A percentile compares a stretch with the other conserved stretches of the same genome.
Conservation (phyloP, 352 stramenopile species). For the Phytophthora brassicae region DNA sequence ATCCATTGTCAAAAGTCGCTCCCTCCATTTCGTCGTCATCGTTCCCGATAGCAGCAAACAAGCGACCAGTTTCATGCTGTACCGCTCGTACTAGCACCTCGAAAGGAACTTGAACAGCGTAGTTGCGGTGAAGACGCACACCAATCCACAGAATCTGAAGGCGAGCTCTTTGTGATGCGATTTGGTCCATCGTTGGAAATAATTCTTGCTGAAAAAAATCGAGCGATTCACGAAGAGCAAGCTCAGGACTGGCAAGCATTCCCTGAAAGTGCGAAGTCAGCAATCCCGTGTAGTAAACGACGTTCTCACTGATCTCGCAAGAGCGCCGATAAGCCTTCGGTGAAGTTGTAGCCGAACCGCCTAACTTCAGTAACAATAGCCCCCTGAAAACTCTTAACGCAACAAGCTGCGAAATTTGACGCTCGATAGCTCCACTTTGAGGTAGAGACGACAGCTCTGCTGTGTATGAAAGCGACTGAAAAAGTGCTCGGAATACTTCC, state of each 20-base stretch:
- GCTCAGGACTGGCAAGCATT: slow-evolving; percentile 29
- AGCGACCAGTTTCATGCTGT: slow-evolving; percentile 32
- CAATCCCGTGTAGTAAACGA: slow-evolving; percentile 59
- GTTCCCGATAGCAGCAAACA: slow-evolving; percentile 23
- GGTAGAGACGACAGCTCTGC: slow-evolving; percentile 2
- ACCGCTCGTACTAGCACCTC: slow-evolving; percentile 50
- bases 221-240: slow-evolving; percentile 59
- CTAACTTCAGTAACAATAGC: slow-evolving; percentile 47
- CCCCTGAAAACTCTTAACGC: slow-evolving; percentile 60
- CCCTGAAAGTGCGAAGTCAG: slow-evolving; percentile 57
- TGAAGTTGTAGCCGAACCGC: slow-evolving; percentile 27
- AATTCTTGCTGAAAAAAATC: slow-evolving; percentile 65
- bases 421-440: slow-evolving; percentile 13
- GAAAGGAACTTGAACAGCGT: slow-evolving; percentile 36
- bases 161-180: slow-evolving; percentile 47
- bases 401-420: slow-evolving; percentile 63
- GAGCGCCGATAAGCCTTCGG: slow-evolving; percentile 31
- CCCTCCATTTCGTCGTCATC: slow-evolving; percentile 30
- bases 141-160: slow-evolving; percentile 65
- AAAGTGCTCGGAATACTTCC: slow-evolving; percentile 50
- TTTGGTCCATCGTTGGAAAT: slow-evolving; percentile 44
- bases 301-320: slow-evolving; percentile 34
- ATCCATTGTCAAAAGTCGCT: slow-evolving; percentile 45
- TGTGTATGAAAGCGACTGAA: slow-evolving; percentile 43
- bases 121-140: slow-evolving; percentile 40